phyloP scores from a whole-genome alignment of 2,329 filamentous ascomycete species.

The Talaromyces albobiverticillius region DNA sequence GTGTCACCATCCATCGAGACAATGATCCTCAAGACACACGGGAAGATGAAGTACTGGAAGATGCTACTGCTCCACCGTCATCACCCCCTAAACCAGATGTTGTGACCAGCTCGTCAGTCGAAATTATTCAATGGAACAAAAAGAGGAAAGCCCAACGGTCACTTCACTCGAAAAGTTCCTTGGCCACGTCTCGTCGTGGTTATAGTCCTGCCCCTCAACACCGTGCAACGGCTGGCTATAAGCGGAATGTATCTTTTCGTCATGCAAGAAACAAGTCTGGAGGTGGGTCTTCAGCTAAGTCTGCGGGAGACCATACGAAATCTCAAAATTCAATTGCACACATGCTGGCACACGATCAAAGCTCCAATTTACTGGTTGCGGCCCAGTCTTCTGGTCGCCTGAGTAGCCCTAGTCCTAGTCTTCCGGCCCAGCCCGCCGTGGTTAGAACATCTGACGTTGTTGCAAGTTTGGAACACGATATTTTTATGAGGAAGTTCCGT shows the following conservation, averaged over 20 bases:
- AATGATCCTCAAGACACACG: slow-evolving; percentile 21
- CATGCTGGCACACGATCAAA: slow-evolving; percentile 21
- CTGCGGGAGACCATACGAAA: slow-evolving; percentile 21
- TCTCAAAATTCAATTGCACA: slow-evolving; percentile 25
- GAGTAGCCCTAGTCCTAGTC: slow-evolving; percentile 32
- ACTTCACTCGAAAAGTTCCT: slow-evolving; percentile 46
- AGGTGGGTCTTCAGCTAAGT: slow-evolving; percentile 25
- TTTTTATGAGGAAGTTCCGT: slow-evolving; percentile 41
- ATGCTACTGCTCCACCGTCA: slow-evolving; percentile 7
- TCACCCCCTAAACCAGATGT: slow-evolving; percentile 11
- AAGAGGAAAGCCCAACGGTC: slow-evolving; percentile 34
- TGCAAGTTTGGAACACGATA: slow-evolving; percentile 21
- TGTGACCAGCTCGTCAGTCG: slow-evolving; percentile 28
- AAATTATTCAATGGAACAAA: slow-evolving; percentile 30
- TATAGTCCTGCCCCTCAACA: slow-evolving; percentile 32
- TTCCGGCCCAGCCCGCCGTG: slow-evolving; percentile 39
- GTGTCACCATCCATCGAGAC: slow-evolving; percentile 64
- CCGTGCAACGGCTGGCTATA: slow-evolving; percentile 53
- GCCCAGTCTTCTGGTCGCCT: slow-evolving; percentile 8
- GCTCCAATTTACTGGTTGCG: slow-evolving; percentile 20
- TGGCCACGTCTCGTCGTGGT: slow-evolving; percentile 46
- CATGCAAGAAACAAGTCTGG: slow-evolving; percentile 48
- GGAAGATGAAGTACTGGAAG: slow-evolving; percentile 9
- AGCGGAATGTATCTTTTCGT: slow-evolving; percentile 62
- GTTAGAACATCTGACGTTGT: slow-evolving; percentile 32